These are phyloP conservation scores for Echria macrotheca DNA, from an alignment of 495 filamentous ascomycete genomes.

Conservation along the genomic window DNA sequence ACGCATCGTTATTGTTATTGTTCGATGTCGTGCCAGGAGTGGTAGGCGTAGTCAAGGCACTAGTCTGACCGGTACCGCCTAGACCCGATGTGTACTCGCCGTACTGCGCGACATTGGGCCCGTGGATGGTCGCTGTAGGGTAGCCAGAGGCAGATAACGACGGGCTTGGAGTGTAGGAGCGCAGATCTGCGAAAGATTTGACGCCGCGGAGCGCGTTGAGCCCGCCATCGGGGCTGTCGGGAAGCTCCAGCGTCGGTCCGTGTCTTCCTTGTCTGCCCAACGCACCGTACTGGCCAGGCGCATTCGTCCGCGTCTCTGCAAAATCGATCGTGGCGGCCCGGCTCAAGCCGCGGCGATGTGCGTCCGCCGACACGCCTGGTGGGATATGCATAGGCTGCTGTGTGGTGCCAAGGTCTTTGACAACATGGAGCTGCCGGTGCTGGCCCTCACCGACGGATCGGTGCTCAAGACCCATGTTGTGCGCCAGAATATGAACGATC, in stretches of 20 bases:
- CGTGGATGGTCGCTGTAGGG: conserved; percentile 37
- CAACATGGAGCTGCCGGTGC: conserved; percentile 81
- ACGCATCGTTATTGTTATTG: conserved; percentile 50
- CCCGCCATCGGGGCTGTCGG: conserved; percentile 68
- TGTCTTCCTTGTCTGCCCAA: conserved; percentile 64
- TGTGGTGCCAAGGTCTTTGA: conserved; percentile 51
- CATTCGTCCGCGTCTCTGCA: conserved; percentile 73
- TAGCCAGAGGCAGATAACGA: conserved; percentile 66
- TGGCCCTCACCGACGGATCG: conserved; percentile 81
- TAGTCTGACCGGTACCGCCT: conserved; percentile 34
- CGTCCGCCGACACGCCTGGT: conserved; percentile 63
- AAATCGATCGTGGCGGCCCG: conserved; percentile 98
- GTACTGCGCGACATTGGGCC: conserved; percentile 58
- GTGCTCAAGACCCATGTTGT: conserved; percentile 89
- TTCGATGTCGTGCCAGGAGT: conserved; percentile 55
- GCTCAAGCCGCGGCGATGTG: conserved; percentile 73
- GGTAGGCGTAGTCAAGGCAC: conserved; percentile 31
- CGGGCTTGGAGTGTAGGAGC: conserved; percentile 91
- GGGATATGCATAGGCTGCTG: conserved; percentile 47
- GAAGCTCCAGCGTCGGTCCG: conserved; percentile 70
- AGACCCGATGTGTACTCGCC: conserved; percentile 35
- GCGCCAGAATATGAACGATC: conserved; percentile 87
- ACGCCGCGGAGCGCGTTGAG: conserved; percentile 66
- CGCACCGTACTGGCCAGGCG: conserved; percentile 62
- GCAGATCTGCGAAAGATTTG: conserved; percentile 93